These are phyloP conservation scores for Alternaria rosae DNA, from an alignment of 2,329 filamentous ascomycete genomes.

Conservation along the genomic window DNA sequence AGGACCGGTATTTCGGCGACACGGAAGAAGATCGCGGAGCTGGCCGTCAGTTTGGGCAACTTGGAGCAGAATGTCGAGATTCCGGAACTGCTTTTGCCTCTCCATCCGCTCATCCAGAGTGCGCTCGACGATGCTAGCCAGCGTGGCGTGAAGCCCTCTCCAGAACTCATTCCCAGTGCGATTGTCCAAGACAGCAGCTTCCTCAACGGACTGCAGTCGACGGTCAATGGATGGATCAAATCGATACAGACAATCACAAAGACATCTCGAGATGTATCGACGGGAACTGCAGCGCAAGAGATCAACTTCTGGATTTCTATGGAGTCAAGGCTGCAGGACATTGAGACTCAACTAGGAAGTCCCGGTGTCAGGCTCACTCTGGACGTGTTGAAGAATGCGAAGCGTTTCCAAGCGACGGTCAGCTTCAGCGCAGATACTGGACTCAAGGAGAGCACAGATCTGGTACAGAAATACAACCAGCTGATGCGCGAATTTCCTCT, in stretches of 20 bases:
- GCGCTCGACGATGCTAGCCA: conserved; percentile 80
- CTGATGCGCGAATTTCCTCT: conserved; percentile 98
- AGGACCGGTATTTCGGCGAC: conserved; percentile 97
- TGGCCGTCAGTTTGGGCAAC: conserved; percentile 88
- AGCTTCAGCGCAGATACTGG: conserved; percentile 97
- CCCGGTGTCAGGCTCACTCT: conserved; percentile 90
- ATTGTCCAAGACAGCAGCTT: conserved; percentile 90
- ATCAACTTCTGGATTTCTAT: conserved; percentile 99
- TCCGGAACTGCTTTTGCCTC: conserved; percentile 83
- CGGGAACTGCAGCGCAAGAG: conserved; percentile 88
- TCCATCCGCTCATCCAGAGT: conserved; percentile 86
- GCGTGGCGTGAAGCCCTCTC: conserved; percentile 71
- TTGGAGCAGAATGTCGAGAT: conserved; percentile 98
- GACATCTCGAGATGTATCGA: conserved; percentile 82
- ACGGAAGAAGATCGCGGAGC: conserved; percentile 94
- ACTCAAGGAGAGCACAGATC: conserved; percentile 92
- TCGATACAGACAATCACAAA: conserved; percentile 97
- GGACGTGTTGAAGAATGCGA: conserved; percentile 94
- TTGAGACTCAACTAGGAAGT: conserved; percentile 86
- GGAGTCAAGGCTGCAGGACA: conserved; percentile 90
- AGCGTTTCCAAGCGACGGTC: conserved; percentile 96
- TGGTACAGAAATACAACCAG: conserved; percentile 98
- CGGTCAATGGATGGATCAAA: conserved; percentile 98
- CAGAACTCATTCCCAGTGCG: conserved; percentile 77
- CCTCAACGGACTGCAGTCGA: conserved; percentile 90